phyloP scores from a whole-genome alignment of 805 yeast genomes.

The Lipomyces kockii region DNA sequence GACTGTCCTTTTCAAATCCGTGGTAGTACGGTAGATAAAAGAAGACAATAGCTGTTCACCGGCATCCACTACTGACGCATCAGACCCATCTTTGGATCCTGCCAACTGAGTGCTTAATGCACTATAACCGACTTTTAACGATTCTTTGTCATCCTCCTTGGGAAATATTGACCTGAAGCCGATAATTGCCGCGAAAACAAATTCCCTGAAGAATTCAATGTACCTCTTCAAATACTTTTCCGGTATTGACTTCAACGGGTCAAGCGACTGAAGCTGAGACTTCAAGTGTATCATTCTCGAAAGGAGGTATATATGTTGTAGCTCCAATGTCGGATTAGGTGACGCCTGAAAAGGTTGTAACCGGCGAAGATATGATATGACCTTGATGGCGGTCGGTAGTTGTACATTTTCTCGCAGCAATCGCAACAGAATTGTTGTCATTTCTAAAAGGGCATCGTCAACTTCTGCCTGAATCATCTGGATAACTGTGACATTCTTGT shows the following conservation, averaged over 20 bases:
- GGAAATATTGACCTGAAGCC: constrained; percentile 68
- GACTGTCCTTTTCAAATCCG: constrained; percentile 38
- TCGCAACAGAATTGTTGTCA: constrained; percentile 73
- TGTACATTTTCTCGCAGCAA: constrained; percentile 75
- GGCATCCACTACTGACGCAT: constrained; percentile 4
- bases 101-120: not conserved
- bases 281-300: constrained; percentile 71
- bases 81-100: not conserved
- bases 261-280: constrained; percentile 60
- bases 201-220: constrained; percentile 84
- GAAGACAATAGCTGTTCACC: constrained; percentile 39
- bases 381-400: constrained; percentile 77
- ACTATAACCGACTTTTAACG: not conserved
- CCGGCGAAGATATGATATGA: constrained; percentile 73
- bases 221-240: constrained; percentile 74
- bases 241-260: constrained; percentile 59
- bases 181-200: constrained; percentile 72
- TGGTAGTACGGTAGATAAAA: constrained; percentile 41
- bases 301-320: constrained; percentile 65
- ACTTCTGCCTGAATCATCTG: constrained; percentile 60
- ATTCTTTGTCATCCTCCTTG: constrained; percentile 41
- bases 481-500: constrained; percentile 63
- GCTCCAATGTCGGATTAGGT: constrained; percentile 40
- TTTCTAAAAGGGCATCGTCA: constrained; percentile 53
- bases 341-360: constrained; percentile 49